Evolutionary conservation across 805 yeast genomes (phyloP), one percentile per base, ranked within the genome.

Genomic region (Yarrowia porcina): DNA sequence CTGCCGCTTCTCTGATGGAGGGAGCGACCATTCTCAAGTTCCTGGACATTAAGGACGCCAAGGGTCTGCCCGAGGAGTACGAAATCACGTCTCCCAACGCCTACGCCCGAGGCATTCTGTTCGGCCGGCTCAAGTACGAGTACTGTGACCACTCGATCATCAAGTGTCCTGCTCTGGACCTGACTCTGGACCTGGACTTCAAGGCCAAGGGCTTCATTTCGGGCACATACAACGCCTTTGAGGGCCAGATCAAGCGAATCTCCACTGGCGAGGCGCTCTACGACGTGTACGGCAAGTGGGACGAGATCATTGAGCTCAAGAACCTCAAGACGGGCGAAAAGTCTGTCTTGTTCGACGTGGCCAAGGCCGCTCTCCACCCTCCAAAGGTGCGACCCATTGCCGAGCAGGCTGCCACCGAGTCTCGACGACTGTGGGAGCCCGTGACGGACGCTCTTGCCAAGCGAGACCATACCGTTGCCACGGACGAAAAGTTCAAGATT

Each of bases 1-100:
- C 97, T 1, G 92, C 97, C 0, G 99, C 98, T 20, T 96, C 97
- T 1, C 84, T 94, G 73, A 94, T 94, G 99, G 97, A 92, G 69
- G 99, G 99, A 20, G 71, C 82, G 63, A 93, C 90, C 0, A 84
- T 82, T 54, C 75, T 92, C 18, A 82, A 88, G 41, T 83, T 93
- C 65, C 78, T 85, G 50, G 88, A 88, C 68, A 78, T 82, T 25
- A 73, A 73, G 38, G 83, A 84, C 66, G 66, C 73, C n/a, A 67
- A 75, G 20, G 74, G 74, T 36, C 67, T 70, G 0, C 80, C 83
- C 6, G 99, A 93, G 72, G 79, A 79, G 61, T 94, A 91, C 75
- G 82, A 87, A 11, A 78, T 94, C 72, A 87, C 91, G n/a, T 98
- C 94, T 74, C 99, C 99, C 64, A 94, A 94, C 72, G 85, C 93